phyloP scores from a whole-genome alignment of 2,329 filamentous ascomycete genomes.

The Trichoderma polysporum region DNA sequence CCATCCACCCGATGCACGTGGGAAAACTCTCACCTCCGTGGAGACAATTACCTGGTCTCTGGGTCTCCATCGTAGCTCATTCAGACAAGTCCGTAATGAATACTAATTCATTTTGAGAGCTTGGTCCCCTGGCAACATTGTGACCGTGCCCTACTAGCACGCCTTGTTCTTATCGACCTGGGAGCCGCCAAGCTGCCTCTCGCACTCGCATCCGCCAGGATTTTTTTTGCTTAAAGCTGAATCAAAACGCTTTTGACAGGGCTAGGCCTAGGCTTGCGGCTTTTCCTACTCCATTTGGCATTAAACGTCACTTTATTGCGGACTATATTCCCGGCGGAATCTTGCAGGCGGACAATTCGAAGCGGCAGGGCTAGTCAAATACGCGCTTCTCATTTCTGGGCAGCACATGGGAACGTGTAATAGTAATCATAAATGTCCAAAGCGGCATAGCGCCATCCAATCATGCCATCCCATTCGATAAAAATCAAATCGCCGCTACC shows the following conservation, averaged over 20 bases:
- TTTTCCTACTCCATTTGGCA: not conserved
- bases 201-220: not conserved
- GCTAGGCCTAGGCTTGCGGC: not conserved
- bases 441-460: not conserved
- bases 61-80: not conserved
- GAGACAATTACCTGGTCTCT: not conserved
- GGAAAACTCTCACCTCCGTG: not conserved
- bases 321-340: not conserved
- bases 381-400: not conserved
- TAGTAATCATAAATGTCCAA: constrained; percentile 6
- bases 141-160: not conserved
- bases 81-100: not conserved
- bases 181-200: not conserved
- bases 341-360: not conserved
- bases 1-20: not conserved
- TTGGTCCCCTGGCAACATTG: not conserved
- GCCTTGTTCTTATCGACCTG: not conserved
- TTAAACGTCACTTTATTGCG: not conserved
- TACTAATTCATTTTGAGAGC: too few species aligned
- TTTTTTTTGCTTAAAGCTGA: not conserved
- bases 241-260: not conserved
- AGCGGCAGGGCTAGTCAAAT: not conserved
- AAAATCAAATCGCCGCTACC: not conserved
- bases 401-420: not conserved
- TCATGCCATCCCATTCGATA: not conserved